phyloP scores from a whole-genome alignment of 495 filamentous ascomycete species.

The Podospora sp. region DNA sequence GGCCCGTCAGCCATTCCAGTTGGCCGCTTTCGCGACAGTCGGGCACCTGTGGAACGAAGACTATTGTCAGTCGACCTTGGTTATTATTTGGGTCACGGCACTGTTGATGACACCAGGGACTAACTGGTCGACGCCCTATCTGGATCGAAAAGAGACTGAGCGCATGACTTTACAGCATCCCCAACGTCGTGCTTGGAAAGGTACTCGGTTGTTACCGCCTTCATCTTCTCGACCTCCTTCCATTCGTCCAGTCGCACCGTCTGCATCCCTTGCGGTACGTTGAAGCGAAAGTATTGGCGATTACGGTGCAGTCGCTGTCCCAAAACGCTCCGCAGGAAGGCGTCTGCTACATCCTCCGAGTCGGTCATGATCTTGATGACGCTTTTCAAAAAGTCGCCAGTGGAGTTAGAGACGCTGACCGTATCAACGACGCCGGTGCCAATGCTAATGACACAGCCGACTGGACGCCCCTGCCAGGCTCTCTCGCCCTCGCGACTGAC shows the following conservation, averaged over 20 bases:
- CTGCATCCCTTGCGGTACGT: neutral
- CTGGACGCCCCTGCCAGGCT: too few relatives aligned
- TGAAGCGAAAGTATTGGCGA: slow-evolving; percentile 4
- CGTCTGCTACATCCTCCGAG: neutral
- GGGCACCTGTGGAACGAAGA: too few relatives aligned
- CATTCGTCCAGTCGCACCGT: slow-evolving; percentile 1
- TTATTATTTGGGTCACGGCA: too few relatives aligned
- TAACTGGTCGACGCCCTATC: neutral
- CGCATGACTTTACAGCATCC: neutral
- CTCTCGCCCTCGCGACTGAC: too few relatives aligned
- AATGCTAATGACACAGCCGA: too few relatives aligned
- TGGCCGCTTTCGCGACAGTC: too few relatives aligned
- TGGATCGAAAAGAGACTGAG: neutral
- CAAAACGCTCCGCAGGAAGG: neutral
- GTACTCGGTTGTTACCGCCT: neutral
- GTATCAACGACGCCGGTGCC: neutral
- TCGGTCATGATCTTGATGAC: neutral
- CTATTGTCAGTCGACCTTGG: too few relatives aligned
- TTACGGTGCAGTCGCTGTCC: neutral
- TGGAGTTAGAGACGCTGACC: neutral
- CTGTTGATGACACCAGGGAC: too few relatives aligned
- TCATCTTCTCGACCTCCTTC: neutral
- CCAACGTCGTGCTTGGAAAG: neutral
- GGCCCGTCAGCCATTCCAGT: too few relatives aligned
- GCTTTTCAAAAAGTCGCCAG: neutral